Conservation (phyloP, 306 rosid genomes). For the Dicorynia guianensis region DNA sequence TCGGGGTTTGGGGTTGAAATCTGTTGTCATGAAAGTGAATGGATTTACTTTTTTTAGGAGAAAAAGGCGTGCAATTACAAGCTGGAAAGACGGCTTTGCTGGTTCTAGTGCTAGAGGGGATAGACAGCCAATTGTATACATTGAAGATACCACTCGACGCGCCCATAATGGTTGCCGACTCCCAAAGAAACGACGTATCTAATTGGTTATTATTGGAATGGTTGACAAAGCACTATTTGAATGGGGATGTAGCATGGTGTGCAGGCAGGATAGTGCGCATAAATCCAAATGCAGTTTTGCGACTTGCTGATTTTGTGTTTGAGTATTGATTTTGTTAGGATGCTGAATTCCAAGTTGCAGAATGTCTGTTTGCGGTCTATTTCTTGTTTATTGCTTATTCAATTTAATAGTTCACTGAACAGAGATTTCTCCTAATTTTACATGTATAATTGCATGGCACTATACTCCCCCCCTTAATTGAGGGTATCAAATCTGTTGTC, state of each 20-base stretch:
- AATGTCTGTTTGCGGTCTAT: neutral
- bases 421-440: conserved; percentile 6
- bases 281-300: conserved; percentile 13
- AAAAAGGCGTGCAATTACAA: conserved; percentile 75
- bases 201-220: conserved; percentile 13
- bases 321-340: conserved; percentile 28
- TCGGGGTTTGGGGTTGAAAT: conserved; percentile 66
- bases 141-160: conserved; percentile 73
- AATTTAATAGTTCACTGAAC: conserved; percentile 14
- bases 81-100: conserved; percentile 78
- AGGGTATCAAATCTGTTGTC: too few species aligned
- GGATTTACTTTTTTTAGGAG: conserved; percentile 74
- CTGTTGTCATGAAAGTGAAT: conserved; percentile 81
- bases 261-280: neutral
- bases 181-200: conserved; percentile 64
- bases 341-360: conserved; percentile 15
- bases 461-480: too few species aligned
- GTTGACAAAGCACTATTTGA: neutral
- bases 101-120: conserved; percentile 40
- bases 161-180: conserved; percentile 80
- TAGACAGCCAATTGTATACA: conserved; percentile 59
- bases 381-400: conserved; percentile 31
- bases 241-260: conserved; percentile 6
- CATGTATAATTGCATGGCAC: too few species aligned
- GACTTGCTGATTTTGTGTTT: conserved; percentile 30